Evolutionary conservation across 768 basidiomycete genomes (phyloP), one percentile per base, ranked within the genome.

Genomic region (Pleurotus citrinopileatus): DNA sequence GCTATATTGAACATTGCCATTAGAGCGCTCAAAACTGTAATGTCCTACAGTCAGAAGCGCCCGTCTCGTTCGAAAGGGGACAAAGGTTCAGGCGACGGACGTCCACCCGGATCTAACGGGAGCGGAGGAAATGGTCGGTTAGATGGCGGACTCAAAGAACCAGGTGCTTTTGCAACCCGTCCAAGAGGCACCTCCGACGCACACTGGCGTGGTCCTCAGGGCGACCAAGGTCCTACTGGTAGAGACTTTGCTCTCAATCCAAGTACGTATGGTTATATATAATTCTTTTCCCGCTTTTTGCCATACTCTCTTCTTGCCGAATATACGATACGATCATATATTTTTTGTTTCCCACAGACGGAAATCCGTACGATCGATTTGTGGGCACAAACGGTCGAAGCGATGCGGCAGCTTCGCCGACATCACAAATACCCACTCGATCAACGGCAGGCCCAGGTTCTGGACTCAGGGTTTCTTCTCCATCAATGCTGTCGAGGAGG

Each of bases 31-130:
- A 90, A 89, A 63, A 90, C 89, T 10, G 87, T 91, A 52, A 91
- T 91, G 89, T 83, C 87, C 10, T 92, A 89, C 67, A 89, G 86
- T 22, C 87, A 90, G 71, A 87, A 82, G 66, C 80, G 86, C 56
- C 82, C 84, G n/a, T 72, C 80, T 2, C 80, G 83, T 54, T 68
- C 77, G 26, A 77, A 80, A 53, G 67, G 73, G 48, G 82, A 81
- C 47, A 74, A 69, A 52, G 65, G 73, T 13, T 57, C 60, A 44
- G 67, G 70, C 36, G 68, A 68, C 48, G 68, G 66, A 38, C 70
- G 67, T 26, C 60, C 62, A 37, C 48, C 48, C 7, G 48, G 48
- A 15, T 25, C 34, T 19, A 50, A 29, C 19, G 70, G 72, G 32
- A 70, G 66, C 19, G 72, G 75, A 20, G 75, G 71, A 38, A 67